Percentiles rank a stretch among this genome's conserved stretches.
Evolutionary conservation across 192 early-diverging fungal genomes (phyloP).

Genomic region (Bifiguratus adelaidae): DNA sequence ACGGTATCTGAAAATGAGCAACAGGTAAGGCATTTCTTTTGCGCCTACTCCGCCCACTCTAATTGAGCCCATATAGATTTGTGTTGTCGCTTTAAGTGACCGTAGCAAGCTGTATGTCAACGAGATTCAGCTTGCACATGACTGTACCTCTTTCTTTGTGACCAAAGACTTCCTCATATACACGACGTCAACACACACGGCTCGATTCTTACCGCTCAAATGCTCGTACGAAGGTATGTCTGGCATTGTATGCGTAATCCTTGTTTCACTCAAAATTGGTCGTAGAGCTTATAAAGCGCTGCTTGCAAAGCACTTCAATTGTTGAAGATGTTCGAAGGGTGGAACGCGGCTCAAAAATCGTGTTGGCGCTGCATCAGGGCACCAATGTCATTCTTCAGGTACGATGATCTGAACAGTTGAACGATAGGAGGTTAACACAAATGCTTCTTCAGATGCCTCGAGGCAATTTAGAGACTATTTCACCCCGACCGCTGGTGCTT

Average conservation of each 20-base stretch:
- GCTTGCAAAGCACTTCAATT: neutral
- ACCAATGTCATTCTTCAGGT: slow-evolving; percentile 64
- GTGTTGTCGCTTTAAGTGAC: slow-evolving; percentile 62
- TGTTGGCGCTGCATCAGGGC: slow-evolving; percentile 59
- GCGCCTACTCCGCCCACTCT: no score
- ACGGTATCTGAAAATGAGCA: no score
- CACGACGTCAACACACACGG: slow-evolving; percentile 74
- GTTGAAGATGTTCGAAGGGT: slow-evolving; percentile 65
- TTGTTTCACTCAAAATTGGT: no score
- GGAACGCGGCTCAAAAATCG: slow-evolving; percentile 88
- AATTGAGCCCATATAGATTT: no score
- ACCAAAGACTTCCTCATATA: slow-evolving; percentile 75
- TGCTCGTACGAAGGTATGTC: slow-evolving; percentile 13
- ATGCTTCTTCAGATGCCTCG: slow-evolving; percentile 79
- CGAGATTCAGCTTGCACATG: slow-evolving; percentile 52
- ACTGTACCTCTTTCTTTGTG: slow-evolving; percentile 80
- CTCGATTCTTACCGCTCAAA: slow-evolving; percentile 58
- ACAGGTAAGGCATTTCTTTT: no score
- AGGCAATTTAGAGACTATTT: slow-evolving; percentile 91
- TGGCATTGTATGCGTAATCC: no score
- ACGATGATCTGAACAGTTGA: neutral
- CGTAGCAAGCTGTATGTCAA: slow-evolving; percentile 82
- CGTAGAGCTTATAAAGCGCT: no score
- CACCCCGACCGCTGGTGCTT: slow-evolving; percentile 83
- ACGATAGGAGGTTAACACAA: no score